These are phyloP conservation scores for Hippophae rhamnoides DNA, from an alignment of 306 rosid species.

Conservation along the genomic window DNA sequence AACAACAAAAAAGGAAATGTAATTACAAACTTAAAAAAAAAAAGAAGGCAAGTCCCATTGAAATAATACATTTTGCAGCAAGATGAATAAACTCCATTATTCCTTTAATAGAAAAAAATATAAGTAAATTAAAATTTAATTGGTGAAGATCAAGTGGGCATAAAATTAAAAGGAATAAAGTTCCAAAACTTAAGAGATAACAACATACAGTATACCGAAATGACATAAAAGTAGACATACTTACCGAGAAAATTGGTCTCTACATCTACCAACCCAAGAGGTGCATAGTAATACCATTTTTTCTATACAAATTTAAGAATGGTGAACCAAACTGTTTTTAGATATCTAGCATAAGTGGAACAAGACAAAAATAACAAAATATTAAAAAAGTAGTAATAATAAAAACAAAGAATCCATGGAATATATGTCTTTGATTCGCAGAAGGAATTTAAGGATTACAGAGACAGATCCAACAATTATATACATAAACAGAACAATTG, in stretches of 20 bases:
- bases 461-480: too few species aligned
- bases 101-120: too few species aligned
- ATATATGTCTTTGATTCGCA: too few species aligned
- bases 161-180: neutral
- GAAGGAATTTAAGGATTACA: too few species aligned
- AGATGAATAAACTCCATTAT: too few species aligned
- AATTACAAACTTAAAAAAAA: too few species aligned
- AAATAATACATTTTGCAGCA: too few species aligned
- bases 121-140: neutral
- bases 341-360: neutral
- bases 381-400: neutral
- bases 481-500: too few species aligned
- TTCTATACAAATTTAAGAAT: constrained; percentile 41
- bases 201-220: neutral
- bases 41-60: too few species aligned
- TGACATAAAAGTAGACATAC: constrained; percentile 2
- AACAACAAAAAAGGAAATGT: too few species aligned
- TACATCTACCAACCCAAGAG: constrained; percentile 83
- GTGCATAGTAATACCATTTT: constrained; percentile 72
- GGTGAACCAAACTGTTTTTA: constrained; percentile 8
- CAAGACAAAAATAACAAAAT: neutral
- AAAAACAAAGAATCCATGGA: too few species aligned
- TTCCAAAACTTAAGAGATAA: neutral
- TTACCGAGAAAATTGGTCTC: constrained; percentile 94
- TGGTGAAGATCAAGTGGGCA: neutral